A percentile compares a stretch with the other conserved stretches of the same genome.
phyloP scores from a whole-genome alignment of 2,329 filamentous ascomycete genomes.

The Lizonia empirigonia region DNA sequence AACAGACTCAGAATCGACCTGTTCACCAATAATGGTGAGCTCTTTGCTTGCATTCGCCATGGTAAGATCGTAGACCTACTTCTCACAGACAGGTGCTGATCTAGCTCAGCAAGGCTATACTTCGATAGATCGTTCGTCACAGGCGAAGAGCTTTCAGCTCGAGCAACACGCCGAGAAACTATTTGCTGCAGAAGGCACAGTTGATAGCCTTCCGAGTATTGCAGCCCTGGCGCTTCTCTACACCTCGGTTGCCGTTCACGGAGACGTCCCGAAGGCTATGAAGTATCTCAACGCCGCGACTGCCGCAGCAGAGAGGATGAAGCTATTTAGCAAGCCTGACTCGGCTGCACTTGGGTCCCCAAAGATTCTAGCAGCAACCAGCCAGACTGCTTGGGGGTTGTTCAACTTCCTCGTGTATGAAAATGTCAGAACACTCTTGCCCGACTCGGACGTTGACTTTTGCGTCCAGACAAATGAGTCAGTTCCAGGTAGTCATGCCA shows the following conservation, averaged over 20 bases:
- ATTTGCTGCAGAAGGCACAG: constrained; percentile 4
- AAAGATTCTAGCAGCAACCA: constrained; percentile 9
- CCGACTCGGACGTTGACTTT: constrained; percentile 5
- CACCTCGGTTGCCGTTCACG: constrained; percentile 10
- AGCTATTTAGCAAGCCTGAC: constrained; percentile 13
- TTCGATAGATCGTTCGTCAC: constrained; percentile 7
- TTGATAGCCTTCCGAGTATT: constrained; percentile 11
- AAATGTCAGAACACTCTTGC: neutral
- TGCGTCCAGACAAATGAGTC: constrained; percentile 14
- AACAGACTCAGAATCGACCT: constrained; percentile 5
- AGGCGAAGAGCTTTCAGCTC: constrained; percentile 12
- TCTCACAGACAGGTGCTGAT: neutral
- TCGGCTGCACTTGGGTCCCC: constrained; percentile 4
- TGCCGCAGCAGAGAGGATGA: constrained; percentile 11
- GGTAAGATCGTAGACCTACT: neutral
- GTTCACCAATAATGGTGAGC: constrained; percentile 16
- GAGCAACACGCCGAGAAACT: constrained; percentile 20
- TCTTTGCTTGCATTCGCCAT: constrained; percentile 15
- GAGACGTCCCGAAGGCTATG: constrained; percentile 13
- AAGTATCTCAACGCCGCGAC: constrained; percentile 12
- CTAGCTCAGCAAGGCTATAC: constrained; percentile 10
- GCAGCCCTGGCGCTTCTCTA: constrained; percentile 16
- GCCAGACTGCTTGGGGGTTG: constrained; percentile 17
- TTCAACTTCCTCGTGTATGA: constrained; percentile 22
- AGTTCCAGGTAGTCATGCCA: constrained; percentile 15